A percentile compares a stretch with the other conserved stretches of the same genome.
Evolutionary conservation across 331 rosid species (phyloP).

Genomic region (Acacia pycnantha): DNA sequence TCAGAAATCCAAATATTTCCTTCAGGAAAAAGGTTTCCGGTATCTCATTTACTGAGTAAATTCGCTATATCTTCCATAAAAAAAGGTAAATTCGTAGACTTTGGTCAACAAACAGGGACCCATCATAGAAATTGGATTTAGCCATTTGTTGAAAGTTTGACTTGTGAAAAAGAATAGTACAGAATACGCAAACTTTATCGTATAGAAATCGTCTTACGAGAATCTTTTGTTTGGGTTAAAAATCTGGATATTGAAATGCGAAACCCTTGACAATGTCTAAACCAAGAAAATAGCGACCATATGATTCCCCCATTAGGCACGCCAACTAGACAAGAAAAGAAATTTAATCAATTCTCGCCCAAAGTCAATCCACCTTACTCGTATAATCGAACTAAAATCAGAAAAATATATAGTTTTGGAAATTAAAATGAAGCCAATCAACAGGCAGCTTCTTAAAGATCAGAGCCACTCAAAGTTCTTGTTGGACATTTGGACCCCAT

Average conservation of each 20-base stretch:
- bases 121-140: background rate
- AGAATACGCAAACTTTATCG: background rate
- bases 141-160: background rate
- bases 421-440: slow-evolving; percentile 30
- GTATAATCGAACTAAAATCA: background rate
- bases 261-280: slow-evolving; percentile 4
- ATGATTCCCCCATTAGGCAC: slow-evolving; percentile 62
- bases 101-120: background rate
- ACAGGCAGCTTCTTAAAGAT: background rate
- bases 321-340: slow-evolving; percentile 33
- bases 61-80: background rate
- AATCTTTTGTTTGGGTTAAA: slow-evolving; percentile 32
- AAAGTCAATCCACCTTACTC: background rate
- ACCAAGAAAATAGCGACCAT: slow-evolving; percentile 5
- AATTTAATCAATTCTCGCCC: background rate
- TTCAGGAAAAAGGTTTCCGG: too few species aligned
- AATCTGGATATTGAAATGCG: slow-evolving; percentile 14
- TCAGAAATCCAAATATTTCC: background rate
- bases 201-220: background rate
- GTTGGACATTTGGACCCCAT: slow-evolving; percentile 47
- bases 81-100: background rate
- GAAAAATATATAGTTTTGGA: slow-evolving; percentile 5
- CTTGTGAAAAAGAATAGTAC: background rate
- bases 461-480: slow-evolving; percentile 14
- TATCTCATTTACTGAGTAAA: background rate